A percentile compares a stretch with the other conserved stretches of the same genome.
Evolutionary conservation across 371 early-diverging fungal species (phyloP).

Genomic region (Haplosporangium sp.): DNA sequence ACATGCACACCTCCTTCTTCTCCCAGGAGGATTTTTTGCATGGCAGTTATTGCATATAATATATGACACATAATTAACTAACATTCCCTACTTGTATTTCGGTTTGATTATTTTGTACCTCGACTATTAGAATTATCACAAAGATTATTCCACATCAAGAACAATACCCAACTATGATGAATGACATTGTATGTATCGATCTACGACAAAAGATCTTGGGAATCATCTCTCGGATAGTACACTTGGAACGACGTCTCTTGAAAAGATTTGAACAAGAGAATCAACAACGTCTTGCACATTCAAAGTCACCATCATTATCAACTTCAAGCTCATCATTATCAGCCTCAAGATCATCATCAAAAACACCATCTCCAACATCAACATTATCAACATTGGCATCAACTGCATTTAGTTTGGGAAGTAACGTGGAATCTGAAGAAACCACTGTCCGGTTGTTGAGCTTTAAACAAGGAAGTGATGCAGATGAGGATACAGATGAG

Average conservation of each 20-base stretch:
- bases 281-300: slow-evolving; percentile 4
- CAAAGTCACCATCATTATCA: neutral
- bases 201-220: slow-evolving; percentile 50
- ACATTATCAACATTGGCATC: no score
- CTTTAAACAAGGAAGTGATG: slow-evolving; percentile 3
- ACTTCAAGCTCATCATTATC: neutral
- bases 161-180: slow-evolving; percentile 44
- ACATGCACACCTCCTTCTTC: neutral
- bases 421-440: no score
- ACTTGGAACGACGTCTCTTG: slow-evolving; percentile 40
- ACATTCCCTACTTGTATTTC: neutral
- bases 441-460: neutral
- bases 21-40: no score
- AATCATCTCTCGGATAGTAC: slow-evolving; percentile 34
- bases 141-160: slow-evolving; percentile 51
- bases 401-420: no score
- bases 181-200: slow-evolving; percentile 54
- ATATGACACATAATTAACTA: neutral
- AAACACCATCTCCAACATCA: no score
- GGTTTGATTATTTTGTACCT: neutral
- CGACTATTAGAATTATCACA: slow-evolving; percentile 31
- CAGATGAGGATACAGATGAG: slow-evolving; percentile 4
- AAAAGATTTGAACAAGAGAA: slow-evolving; percentile 43
- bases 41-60: no score
- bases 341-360: neutral